Evolutionary conservation across 1,284 basidiomycete species (phyloP).

Genomic region (Marasmius fiardii): DNA sequence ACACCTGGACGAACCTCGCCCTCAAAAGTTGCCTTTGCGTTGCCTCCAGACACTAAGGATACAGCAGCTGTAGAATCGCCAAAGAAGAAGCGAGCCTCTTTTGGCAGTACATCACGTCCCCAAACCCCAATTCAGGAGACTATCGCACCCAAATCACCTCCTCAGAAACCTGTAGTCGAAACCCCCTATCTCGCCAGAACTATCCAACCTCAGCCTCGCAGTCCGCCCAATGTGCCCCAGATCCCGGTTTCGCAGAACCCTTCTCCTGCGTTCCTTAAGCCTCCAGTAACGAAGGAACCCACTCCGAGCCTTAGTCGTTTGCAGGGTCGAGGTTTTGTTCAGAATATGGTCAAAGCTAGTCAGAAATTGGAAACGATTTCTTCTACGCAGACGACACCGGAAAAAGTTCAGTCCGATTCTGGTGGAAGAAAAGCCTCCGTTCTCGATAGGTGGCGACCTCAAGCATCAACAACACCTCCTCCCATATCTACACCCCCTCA

Average conservation of each 20-base stretch:
- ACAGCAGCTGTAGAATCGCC: not conserved
- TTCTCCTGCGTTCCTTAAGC: slow-evolving; percentile 60
- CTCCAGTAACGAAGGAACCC: slow-evolving; percentile 58
- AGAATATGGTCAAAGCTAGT: slow-evolving; percentile 72
- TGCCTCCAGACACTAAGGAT: not conserved
- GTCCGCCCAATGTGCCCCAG: slow-evolving; percentile 42
- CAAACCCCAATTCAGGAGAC: slow-evolving; percentile 1
- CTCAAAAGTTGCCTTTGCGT: not conserved
- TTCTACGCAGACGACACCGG: slow-evolving; percentile 28
- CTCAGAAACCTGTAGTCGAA: slow-evolving; percentile 31
- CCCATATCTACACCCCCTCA: slow-evolving; percentile 29
- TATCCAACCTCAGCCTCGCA: slow-evolving; percentile 48
- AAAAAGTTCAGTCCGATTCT: slow-evolving; percentile 30
- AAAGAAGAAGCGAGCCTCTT: slow-evolving; percentile 1
- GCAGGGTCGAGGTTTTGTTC: slow-evolving; percentile 81
- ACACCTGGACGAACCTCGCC: slow-evolving; percentile 22
- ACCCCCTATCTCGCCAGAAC: slow-evolving; percentile 52
- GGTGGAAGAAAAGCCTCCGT: slow-evolving; percentile 47
- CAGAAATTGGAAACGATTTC: slow-evolving; percentile 41
- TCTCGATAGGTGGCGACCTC: slow-evolving; percentile 63
- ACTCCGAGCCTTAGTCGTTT: slow-evolving; percentile 78
- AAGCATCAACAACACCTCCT: slow-evolving; percentile 18
- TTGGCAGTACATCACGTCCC: slow-evolving; percentile 1
- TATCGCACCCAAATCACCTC: slow-evolving; percentile 19
- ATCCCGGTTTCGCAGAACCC: slow-evolving; percentile 38